phyloP scores from a whole-genome alignment of 106 monocot genomes.

The Phalaenopsis equestris region DNA sequence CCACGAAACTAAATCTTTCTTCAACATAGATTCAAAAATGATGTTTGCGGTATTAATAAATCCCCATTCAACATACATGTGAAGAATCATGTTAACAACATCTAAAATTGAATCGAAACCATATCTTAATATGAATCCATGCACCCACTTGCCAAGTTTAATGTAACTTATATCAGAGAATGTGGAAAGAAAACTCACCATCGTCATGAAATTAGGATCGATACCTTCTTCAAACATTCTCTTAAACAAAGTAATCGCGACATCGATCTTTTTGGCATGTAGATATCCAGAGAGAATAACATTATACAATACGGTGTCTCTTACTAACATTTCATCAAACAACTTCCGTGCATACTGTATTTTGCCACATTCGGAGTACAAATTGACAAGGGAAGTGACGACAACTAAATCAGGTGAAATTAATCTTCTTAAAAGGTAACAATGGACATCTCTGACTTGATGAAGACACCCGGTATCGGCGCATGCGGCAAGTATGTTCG shows the following conservation, averaged over 20 bases:
- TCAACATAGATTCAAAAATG: constrained; percentile 25
- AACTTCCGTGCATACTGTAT: constrained; percentile 23
- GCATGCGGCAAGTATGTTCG: constrained; percentile 50
- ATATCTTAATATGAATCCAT: constrained; percentile 33
- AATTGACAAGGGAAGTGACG: constrained; percentile 43
- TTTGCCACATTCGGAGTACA: constrained; percentile 28
- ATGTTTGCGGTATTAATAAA: constrained; percentile 21
- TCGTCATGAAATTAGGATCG: constrained; percentile 32
- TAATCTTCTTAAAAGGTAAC: constrained; percentile 36
- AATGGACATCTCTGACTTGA: constrained; percentile 32
- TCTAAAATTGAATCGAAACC: constrained; percentile 24
- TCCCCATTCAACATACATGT: constrained; percentile 51
- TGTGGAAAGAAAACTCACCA: constrained; percentile 38
- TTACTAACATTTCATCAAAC: constrained; percentile 29
- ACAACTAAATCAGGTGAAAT: constrained; percentile 43
- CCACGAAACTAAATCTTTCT: constrained; percentile 64
- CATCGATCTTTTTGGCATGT: constrained; percentile 20
- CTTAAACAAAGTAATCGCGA: constrained; percentile 18
- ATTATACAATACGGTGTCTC: constrained; percentile 43
- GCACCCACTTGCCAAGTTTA: constrained; percentile 30
- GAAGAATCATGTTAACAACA: constrained; percentile 47
- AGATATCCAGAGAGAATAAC: constrained; percentile 44
- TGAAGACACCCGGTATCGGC: constrained; percentile 20
- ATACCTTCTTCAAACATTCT: constrained; percentile 31
- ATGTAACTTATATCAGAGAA: constrained; percentile 25